Evolutionary conservation across 306 rosid genomes (phyloP).

Genomic region (Acmispon strigosus): DNA sequence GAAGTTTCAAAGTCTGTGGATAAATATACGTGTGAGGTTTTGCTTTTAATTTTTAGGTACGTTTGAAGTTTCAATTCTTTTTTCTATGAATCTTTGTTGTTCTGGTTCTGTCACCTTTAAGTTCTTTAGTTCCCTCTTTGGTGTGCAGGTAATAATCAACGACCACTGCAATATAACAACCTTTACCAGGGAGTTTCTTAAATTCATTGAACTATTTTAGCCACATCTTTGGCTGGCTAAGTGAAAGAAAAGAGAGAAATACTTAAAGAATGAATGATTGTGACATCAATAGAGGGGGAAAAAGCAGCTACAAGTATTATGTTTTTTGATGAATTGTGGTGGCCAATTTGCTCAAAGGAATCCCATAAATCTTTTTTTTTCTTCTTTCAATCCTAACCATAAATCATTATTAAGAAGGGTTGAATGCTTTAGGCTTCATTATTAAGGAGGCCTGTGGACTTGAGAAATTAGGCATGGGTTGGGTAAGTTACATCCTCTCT

Average conservation of each 20-base stretch:
- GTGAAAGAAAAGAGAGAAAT: neutral
- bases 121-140: slow-evolving; percentile 11
- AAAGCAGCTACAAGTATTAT: neutral
- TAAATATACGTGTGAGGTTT: neutral
- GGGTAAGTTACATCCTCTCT: neutral
- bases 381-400: neutral
- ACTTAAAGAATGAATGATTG: neutral
- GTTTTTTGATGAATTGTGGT: neutral
- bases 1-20: neutral
- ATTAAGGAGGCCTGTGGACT: neutral
- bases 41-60: neutral
- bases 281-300: neutral
- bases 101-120: neutral
- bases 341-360: neutral
- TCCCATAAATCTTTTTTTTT: neutral
- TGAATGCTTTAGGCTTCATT: neutral
- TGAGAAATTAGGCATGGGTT: neutral
- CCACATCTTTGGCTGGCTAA: neutral
- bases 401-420: neutral
- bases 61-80: neutral
- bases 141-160: slow-evolving; percentile 20
- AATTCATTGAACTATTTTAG: neutral
- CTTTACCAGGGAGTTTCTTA: neutral
- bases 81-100: neutral
- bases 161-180: neutral